A percentile compares a stretch with the other conserved stretches of the same genome.
Conservation (phyloP, 345 rosid genomes). For the Psidium friedrichsthalianum region DNA sequence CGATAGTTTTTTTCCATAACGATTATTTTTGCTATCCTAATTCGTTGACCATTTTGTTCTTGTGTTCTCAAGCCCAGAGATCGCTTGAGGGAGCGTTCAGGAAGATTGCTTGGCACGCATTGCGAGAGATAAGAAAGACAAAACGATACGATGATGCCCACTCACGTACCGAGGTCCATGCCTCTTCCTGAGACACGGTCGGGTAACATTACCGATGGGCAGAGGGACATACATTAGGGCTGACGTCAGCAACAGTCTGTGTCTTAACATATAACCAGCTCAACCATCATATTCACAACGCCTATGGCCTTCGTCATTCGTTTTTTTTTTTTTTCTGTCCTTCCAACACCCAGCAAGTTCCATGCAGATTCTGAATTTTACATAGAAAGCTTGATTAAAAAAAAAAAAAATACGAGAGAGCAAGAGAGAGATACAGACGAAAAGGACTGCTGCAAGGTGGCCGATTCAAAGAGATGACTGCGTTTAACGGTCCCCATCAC, state of each 20-base stretch:
- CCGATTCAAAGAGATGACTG: neutral
- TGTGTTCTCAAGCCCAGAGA: neutral
- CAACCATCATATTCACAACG: neutral
- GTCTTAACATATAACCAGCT: neutral
- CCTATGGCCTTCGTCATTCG: neutral
- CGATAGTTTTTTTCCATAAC: neutral
- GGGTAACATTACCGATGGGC: neutral
- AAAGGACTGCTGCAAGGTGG: neutral
- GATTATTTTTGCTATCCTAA: neutral
- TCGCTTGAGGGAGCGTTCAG: neutral
- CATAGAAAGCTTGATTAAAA: neutral
- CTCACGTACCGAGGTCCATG: neutral
- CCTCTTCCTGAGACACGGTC: neutral
- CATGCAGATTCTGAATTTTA: neutral
- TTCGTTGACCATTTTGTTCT: neutral
- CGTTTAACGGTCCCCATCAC: neutral
- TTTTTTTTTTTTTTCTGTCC: neutral
- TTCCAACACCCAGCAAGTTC: neutral
- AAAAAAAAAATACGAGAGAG: too few relatives aligned
- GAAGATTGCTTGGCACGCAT: neutral
- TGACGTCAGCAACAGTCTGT: neutral
- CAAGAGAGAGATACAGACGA: neutral
- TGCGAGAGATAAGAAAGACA: neutral
- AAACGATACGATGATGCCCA: neutral
- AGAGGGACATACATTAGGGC: neutral